Base-by-base conservation (phyloP, 305 asterid species). In the Caryopteris hybrid region DNA sequence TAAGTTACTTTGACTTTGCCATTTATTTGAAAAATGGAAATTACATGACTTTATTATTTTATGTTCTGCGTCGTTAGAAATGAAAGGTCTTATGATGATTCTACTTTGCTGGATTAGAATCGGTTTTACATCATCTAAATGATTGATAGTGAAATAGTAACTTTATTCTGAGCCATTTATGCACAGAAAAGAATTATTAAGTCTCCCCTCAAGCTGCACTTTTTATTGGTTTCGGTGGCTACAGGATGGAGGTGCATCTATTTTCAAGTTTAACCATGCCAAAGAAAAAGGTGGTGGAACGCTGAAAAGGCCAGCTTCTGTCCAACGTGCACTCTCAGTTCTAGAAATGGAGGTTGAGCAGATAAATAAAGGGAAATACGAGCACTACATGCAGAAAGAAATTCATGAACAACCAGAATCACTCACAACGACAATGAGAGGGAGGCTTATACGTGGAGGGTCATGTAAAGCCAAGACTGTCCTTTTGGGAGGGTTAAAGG, bases 281-380 rank as follows among this genome's bases (percentile, higher is more conserved):
- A 86, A 84, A 76, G 87, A 82, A 60, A 83, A 79, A 54, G 81
- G 56, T 29, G 73, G 76, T 11, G 91, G 85, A 41, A 69, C 83
- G 74, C 84, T 82, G 61, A 50, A 81, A 62, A 80, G 95, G 65
- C 92, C 96, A 25, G 91, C 96, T 67, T 90, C 96, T 62, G 96
- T 93, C 72, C 84, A 93, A 75, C 95, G 97, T 68, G 99, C 99
- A 48, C 80, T 93, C 27, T 93, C 99, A 63, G 81, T 84, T 74
- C 92, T 93, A 34, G 95, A 91, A 78, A 87, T 93, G 97, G 99
- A 93, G 79, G 99, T 91, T 53, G 97, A 93, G 80, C 99, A 91
- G 83, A 88, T 93, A 75, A 93, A 93, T 57, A 93, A 93, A 85
- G 99, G 99, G 43, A 93, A 85, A 48, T 93, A 91, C 63, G 94